Evolutionary conservation across 1,139 yeast species (phyloP), one percentile per base, ranked within the genome.

Genomic region (Pneumocystis carinii): DNA sequence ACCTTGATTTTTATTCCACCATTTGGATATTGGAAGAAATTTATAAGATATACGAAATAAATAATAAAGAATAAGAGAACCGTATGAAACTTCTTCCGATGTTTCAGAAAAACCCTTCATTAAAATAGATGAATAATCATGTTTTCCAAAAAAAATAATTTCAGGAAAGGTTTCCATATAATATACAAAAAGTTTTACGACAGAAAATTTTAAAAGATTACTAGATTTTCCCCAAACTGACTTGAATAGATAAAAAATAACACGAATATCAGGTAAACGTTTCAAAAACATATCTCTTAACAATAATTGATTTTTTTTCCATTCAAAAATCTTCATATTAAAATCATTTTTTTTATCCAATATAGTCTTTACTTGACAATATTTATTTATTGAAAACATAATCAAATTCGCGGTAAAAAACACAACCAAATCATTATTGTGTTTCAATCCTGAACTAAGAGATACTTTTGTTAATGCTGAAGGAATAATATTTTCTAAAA

Each of bases 331-430:
- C 2, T 19, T 15, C 17, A 24, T n/a, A 17, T 38, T n/a, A 8
- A 37, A 37, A 29, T 59, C 15, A 0, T 76, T 75, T 59, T 81
- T 78, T 0, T 80, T 64, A 0, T 70, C 66, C 12, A 77, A 64
- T 0, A 85, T 71, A 1, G 67, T 65, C 10, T 77, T 71, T 24
- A 85, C 6, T 19, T 3, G 32, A 48, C 15, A 17, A 48, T 48
- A 75, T 69, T 86, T 86, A 61, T 78, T 75, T 65, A 90, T 75
- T 1, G 81, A 76, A 60, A 81, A 77, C 48, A 81, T 74, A 10
- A 89, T 72, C 37, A 87, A 69, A 69, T 87, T 90, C 37, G 83
- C 75, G 0, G 85, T 80, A 59, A 87, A 76, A 69, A 87, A 95
- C 64, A 79, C 81, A 36, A 89, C 78, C n/a, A 90, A 72, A 1